These are phyloP conservation scores for Astrephomene gubernaculifera DNA, from an alignment of 139 green algal genomes.

Conservation along the genomic window DNA sequence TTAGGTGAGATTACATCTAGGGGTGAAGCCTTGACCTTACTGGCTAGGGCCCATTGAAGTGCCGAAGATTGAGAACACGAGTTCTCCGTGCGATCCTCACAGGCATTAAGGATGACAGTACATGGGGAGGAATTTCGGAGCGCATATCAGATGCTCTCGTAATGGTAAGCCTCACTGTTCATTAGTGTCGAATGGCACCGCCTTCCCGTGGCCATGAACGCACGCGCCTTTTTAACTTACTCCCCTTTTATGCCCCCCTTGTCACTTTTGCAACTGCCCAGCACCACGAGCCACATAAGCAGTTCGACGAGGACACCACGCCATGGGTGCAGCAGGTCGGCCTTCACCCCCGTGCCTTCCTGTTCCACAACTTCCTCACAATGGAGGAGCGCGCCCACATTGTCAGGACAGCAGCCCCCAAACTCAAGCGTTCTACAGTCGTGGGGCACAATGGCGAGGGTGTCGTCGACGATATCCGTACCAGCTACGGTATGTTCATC, in stretches of 20 bases:
- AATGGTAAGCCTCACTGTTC: conserved; percentile 20
- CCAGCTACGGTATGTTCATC: conserved; percentile 57
- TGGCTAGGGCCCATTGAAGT: no score
- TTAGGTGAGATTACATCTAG: no score
- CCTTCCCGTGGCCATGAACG: not conserved
- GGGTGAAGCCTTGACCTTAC: no score
- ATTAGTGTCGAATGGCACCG: not conserved
- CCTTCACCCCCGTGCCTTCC: conserved; percentile 69
- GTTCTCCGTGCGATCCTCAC: no score
- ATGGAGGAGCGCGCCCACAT: conserved; percentile 76
- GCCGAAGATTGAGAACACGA: no score
- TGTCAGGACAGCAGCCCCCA: conserved; percentile 48
- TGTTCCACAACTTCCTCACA: conserved; percentile 88
- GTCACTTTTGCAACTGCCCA: not conserved
- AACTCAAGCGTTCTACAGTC: conserved; percentile 82
- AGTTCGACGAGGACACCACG: conserved; percentile 31
- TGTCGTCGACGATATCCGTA: conserved; percentile 76
- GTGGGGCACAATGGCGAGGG: conserved; percentile 64
- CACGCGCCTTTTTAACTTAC: not conserved
- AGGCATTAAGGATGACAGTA: not conserved
- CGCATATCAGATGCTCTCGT: not conserved
- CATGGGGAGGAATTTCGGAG: conserved; percentile 1
- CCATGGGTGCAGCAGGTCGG: conserved; percentile 74
- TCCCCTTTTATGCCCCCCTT: no score
- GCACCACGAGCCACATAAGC: conserved; percentile 8